Conservation (phyloP, 2,329 filamentous ascomycete species). For the Neopestalotiopsis rosae region DNA sequence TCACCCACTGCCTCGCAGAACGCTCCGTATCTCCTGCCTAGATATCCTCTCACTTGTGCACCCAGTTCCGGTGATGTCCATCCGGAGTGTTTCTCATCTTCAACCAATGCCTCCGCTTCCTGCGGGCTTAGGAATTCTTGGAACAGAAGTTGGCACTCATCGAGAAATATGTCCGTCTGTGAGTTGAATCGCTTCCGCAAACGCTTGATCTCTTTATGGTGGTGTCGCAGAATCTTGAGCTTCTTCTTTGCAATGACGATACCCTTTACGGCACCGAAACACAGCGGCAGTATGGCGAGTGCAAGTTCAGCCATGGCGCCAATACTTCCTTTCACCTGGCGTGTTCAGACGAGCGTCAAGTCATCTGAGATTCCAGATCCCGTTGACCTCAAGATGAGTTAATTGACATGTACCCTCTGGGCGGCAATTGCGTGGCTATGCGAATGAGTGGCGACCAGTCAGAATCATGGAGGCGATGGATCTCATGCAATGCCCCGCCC, state of each 20-base stretch:
- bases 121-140: slow-evolving; percentile 21
- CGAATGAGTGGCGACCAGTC: not conserved
- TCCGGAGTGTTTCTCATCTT: slow-evolving; percentile 6
- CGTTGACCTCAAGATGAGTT: not conserved
- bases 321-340: not conserved
- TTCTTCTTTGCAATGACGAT: slow-evolving; percentile 19
- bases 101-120: slow-evolving; percentile 21
- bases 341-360: not conserved
- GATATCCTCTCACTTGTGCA: not conserved
- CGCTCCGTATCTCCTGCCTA: not conserved
- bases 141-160: slow-evolving; percentile 23
- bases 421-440: not conserved
- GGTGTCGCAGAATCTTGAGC: slow-evolving; percentile 23
- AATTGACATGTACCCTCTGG: too few species aligned
- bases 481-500: not conserved
- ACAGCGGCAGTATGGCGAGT: slow-evolving; percentile 24
- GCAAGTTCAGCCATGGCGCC: slow-evolving; percentile 24
- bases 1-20: not conserved
- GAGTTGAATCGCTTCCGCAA: slow-evolving; percentile 22
- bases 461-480: not conserved
- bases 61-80: slow-evolving; percentile 16
- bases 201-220: slow-evolving; percentile 21
- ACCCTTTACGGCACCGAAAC: slow-evolving; percentile 22
- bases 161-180: slow-evolving; percentile 23
- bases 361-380: not conserved